Evolutionary conservation across 306 rosid genomes (phyloP).

Genomic region (Cyamopsis tetragonoloba): DNA sequence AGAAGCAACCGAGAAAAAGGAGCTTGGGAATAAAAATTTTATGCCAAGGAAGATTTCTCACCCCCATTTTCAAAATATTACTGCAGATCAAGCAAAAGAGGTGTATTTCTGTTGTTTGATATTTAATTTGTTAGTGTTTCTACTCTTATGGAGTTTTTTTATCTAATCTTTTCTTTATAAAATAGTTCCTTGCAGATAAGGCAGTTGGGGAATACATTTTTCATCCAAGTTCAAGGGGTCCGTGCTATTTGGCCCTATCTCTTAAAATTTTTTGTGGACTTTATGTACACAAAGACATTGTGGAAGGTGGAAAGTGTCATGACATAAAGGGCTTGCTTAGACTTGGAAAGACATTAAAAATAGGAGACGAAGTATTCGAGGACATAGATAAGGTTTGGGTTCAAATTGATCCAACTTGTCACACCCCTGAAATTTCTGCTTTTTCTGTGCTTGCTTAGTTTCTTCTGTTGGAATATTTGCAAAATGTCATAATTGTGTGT

Average conservation of each 20-base stretch:
- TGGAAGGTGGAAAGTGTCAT: constrained; percentile 37
- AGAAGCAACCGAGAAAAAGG: constrained; percentile 6
- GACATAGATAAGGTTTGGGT: constrained; percentile 36
- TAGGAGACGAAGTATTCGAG: constrained; percentile 41
- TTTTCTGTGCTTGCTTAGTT: neutral
- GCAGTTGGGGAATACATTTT: constrained; percentile 41
- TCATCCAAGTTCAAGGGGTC: constrained; percentile 45
- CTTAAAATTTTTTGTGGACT: constrained; percentile 31
- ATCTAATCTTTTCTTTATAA: constrained; percentile 21
- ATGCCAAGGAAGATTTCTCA: constrained; percentile 37
- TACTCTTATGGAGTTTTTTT: constrained; percentile 1
- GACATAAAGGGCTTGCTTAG: constrained; percentile 31
- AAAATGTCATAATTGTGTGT: too few species aligned
- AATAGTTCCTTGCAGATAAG: constrained; percentile 48
- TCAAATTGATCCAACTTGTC: neutral
- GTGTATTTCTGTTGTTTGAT: constrained; percentile 22
- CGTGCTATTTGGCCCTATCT: constrained; percentile 35
- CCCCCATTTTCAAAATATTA: constrained; percentile 38
- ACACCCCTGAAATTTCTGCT: neutral
- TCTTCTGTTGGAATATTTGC: too few species aligned
- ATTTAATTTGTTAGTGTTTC: constrained; percentile 17
- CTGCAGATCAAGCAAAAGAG: constrained; percentile 40
- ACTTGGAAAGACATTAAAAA: constrained; percentile 42
- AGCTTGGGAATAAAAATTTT: constrained; percentile 29
- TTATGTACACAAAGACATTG: constrained; percentile 42